A percentile compares a stretch with the other conserved stretches of the same genome.
phyloP scores from a whole-genome alignment of 495 filamentous ascomycete species.

The Penicillium waksmanii region DNA sequence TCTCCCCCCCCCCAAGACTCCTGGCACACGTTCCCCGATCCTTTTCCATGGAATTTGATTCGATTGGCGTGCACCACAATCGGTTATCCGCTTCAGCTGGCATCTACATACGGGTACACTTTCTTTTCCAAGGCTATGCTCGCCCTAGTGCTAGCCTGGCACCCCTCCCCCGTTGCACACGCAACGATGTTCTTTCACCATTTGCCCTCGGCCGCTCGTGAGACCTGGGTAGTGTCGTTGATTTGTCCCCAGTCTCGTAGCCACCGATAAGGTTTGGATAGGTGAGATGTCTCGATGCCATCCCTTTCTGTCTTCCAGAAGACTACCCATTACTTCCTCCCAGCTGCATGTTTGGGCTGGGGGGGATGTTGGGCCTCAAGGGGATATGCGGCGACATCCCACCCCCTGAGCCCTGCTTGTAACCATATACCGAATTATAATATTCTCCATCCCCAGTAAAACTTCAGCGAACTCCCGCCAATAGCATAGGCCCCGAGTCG shows the following conservation, averaged over 20 bases:
- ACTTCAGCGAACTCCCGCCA: slow-evolving; percentile 10
- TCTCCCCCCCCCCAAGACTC: slow-evolving; percentile 5
- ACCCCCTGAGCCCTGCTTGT: background rate
- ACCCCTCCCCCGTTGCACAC: slow-evolving; percentile 9
- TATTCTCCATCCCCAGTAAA: slow-evolving; percentile 9
- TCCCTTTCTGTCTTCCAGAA: slow-evolving; percentile 16
- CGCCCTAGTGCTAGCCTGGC: background rate
- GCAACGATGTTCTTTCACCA: slow-evolving; percentile 12
- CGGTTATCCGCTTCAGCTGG: slow-evolving; percentile 2
- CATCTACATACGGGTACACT: background rate
- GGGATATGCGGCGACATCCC: slow-evolving; percentile 4
- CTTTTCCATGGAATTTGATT: slow-evolving; percentile 22
- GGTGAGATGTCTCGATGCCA: slow-evolving; percentile 23
- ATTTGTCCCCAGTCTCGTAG: slow-evolving; percentile 25
- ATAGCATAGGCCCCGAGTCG: slow-evolving; percentile 10
- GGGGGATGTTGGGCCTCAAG: background rate
- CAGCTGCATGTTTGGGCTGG: background rate
- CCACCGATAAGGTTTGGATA: slow-evolving; percentile 30
- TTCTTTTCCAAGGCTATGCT: background rate
- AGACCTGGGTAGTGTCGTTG: slow-evolving; percentile 17
- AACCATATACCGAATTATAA: slow-evolving; percentile 2
- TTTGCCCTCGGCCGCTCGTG: slow-evolving; percentile 19
- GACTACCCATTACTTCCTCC: slow-evolving; percentile 1
- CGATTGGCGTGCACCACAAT: slow-evolving; percentile 3
- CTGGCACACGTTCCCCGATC: slow-evolving; percentile 24